These are phyloP conservation scores for Naganishia vishniacii DNA, from an alignment of 768 basidiomycete genomes.

Conservation along the genomic window DNA sequence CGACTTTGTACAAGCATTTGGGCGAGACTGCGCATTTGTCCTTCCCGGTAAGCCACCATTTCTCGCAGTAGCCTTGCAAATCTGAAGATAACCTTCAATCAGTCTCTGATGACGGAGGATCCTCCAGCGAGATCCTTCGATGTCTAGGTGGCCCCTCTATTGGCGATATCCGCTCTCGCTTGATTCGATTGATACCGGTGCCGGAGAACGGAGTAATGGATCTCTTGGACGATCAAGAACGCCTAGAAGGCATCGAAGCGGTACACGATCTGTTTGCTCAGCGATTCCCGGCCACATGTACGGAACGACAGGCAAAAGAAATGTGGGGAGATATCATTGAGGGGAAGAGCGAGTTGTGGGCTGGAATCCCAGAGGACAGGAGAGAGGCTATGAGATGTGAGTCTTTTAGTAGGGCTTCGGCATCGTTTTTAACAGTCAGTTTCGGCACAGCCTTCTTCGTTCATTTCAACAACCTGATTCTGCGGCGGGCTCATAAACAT, in stretches of 20 bases:
- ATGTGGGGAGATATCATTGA: slow-evolving; percentile 90
- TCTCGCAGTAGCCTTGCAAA: not conserved
- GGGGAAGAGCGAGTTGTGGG: slow-evolving; percentile 73
- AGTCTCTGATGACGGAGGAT: slow-evolving; percentile 89
- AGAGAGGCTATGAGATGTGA: slow-evolving; percentile 85
- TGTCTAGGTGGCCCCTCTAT: slow-evolving; percentile 57
- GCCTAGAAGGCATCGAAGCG: slow-evolving; percentile 53
- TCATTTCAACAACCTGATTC: slow-evolving; percentile 78
- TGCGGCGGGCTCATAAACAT: slow-evolving; percentile 84
- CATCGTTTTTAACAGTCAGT: not conserved
- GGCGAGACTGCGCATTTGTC: slow-evolving; percentile 65
- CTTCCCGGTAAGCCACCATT: slow-evolving; percentile 57
- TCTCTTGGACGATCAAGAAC: slow-evolving; percentile 53
- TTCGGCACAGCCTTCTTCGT: slow-evolving; percentile 96
- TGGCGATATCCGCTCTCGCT: slow-evolving; percentile 57
- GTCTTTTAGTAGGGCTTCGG: slow-evolving; percentile 8
- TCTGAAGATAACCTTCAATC: not conserved
- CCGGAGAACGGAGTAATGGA: not conserved
- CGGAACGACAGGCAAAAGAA: slow-evolving; percentile 72
- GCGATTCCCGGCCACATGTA: slow-evolving; percentile 64
- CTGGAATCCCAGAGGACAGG: slow-evolving; percentile 76
- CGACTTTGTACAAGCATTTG: slow-evolving; percentile 79
- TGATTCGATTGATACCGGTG: slow-evolving; percentile 72
- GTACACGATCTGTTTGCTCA: slow-evolving; percentile 73
- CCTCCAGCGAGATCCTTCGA: slow-evolving; percentile 87